These are phyloP conservation scores for Rhizopogon vinicolor DNA, from an alignment of 768 basidiomycete genomes.

Conservation along the genomic window DNA sequence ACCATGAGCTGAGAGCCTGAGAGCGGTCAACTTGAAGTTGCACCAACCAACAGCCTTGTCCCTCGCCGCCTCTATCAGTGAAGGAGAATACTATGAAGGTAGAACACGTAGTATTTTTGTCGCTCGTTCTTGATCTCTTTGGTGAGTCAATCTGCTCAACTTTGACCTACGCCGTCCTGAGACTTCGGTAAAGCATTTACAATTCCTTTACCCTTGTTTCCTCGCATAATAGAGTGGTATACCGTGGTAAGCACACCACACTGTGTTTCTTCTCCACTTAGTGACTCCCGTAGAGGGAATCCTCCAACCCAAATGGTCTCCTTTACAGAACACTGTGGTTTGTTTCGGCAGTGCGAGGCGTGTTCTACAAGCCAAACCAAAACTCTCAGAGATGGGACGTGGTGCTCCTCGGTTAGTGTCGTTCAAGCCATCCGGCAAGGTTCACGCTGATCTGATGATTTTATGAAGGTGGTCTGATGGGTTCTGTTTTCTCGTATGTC, in stretches of 20 bases:
- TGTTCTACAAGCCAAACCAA: constrained; percentile 54
- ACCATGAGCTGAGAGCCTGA: no score
- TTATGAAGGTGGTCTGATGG: constrained; percentile 75
- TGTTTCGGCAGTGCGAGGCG: constrained; percentile 61
- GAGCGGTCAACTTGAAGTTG: no score
- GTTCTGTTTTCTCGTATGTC: constrained; percentile 86
- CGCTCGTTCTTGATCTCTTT: constrained; percentile 84
- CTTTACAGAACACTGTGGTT: constrained; percentile 64
- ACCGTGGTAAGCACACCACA: constrained; percentile 49
- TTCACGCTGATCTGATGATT: not conserved
- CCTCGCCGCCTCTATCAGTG: no score
- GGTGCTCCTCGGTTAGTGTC: constrained; percentile 75
- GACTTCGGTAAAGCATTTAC: constrained; percentile 67
- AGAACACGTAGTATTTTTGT: constrained; percentile 83
- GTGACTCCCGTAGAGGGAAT: constrained; percentile 52
- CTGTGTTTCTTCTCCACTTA: not conserved
- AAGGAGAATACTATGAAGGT: constrained; percentile 51
- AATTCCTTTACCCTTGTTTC: constrained; percentile 93
- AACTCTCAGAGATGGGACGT: constrained; percentile 88
- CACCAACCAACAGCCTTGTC: no score
- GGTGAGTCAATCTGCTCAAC: constrained; percentile 34
- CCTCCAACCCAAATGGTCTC: constrained; percentile 63
- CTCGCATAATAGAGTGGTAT: constrained; percentile 96
- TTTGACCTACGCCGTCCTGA: constrained; percentile 8
- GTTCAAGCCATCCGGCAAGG: not conserved